Base-by-base conservation (phyloP, 2,329 filamentous ascomycete genomes). In the Colletotrichum brevisporum region DNA sequence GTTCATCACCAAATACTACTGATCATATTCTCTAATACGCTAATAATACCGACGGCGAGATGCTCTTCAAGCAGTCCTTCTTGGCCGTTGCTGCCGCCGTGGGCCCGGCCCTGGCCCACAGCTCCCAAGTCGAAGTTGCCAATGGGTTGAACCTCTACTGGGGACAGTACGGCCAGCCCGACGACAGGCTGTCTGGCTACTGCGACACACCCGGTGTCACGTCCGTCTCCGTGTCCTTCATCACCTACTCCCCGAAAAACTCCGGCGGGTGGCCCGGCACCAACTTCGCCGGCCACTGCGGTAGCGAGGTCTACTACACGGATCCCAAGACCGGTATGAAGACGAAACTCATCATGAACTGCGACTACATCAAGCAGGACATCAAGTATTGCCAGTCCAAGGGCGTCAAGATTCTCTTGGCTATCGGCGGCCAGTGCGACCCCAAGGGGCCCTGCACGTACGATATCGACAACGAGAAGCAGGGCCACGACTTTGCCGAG, bases 351-450 rank as follows among this genome's bases (percentile, higher is more conserved):
- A 75, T 81, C 60, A 76, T 71, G 63, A 72, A 79, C 61, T 85
- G 82, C 70, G 56, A 74, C 5, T 63, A 62, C 6, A 78, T 85
- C 48, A 77, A 80, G 71, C 61, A 76, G 39, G 81, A 83, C 62
- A 82, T 84, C 61, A 73, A 77, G 27, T 79, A 80, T 73, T 85
- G 83, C 75, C 80, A 83, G 73, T 54, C 71, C 26, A 77, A 75
- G 57, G 81, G 81, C 64, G 79, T 83, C 70, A 84, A 84, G 76
- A 74, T 85, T 45, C 73, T 84, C 43, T 74, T 85, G 18, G 80
- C 80, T 72, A 79, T 84, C 36, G 82, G 82, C 8, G 82, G 83
- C 26, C 74, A 72, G 2, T 69, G 62, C 52, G 55, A 48, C 77
- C 73, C 48, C 71, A 2, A 60, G 21, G 18, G 57, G 6, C 62